Evolutionary conservation across 2,329 filamentous ascomycete species (phyloP).

Genomic region (Colletotrichum sp.): DNA sequence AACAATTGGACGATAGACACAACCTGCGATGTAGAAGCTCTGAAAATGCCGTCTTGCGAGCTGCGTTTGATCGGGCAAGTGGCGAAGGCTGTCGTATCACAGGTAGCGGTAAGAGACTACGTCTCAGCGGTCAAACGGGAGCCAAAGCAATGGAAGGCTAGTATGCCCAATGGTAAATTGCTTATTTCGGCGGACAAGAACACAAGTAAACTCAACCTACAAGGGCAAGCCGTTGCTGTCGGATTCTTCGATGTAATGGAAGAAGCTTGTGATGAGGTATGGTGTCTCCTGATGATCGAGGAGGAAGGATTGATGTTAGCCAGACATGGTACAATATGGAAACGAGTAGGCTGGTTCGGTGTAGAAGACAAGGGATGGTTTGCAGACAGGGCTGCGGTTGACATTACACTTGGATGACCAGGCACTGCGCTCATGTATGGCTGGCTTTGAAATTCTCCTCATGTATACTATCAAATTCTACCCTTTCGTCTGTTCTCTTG

Average conservation of each 20-base stretch:
- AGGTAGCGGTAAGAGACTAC: background rate
- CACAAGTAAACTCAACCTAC: rapidly evolving
- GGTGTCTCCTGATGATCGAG: background rate
- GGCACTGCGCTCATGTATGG: no score
- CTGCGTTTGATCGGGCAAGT: background rate
- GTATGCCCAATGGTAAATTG: background rate
- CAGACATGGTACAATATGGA: background rate
- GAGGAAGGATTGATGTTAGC: background rate
- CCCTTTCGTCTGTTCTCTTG: no score
- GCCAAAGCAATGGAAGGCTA: background rate
- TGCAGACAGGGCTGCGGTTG: no score
- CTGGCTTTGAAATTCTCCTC: no score
- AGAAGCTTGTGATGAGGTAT: background rate
- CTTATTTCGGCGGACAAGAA: background rate
- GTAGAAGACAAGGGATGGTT: background rate
- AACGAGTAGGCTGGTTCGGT: background rate
- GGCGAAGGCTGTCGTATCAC: background rate
- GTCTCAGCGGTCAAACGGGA: background rate
- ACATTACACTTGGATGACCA: no score
- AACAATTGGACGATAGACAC: background rate
- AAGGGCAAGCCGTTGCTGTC: background rate
- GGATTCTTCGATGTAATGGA: background rate
- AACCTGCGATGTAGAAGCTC: background rate
- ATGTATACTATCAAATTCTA: no score
- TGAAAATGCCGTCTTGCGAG: background rate